Conservation (phyloP, 2,329 filamentous ascomycete species). For the Aspergillus transmontanensis region DNA sequence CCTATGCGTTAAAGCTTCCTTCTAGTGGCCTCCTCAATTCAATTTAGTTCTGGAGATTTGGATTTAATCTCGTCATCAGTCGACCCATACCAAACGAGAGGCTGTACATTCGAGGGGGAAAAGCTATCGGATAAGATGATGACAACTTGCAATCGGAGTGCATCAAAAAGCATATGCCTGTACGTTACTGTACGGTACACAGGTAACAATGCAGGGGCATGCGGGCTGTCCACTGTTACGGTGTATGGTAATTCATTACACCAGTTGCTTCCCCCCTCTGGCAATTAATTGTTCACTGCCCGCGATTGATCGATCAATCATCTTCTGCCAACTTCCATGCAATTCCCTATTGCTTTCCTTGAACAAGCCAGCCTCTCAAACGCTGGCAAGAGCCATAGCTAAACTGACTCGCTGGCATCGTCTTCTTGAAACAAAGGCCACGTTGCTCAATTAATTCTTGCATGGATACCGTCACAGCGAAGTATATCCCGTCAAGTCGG, state of each 20-base stretch:
- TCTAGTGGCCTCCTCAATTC: background rate
- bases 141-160: background rate
- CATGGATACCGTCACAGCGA: background rate
- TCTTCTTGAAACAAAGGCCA: background rate
- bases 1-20: background rate
- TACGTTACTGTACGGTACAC: background rate
- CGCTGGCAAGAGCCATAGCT: background rate
- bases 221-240: background rate
- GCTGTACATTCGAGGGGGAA: too few species aligned
- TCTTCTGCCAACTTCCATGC: conserved; percentile 1
- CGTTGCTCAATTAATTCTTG: background rate
- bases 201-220: background rate
- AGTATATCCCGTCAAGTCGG: background rate
- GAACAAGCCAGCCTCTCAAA: background rate
- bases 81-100: background rate
- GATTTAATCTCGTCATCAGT: background rate
- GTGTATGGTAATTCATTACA: conserved; percentile 3
- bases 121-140: background rate
- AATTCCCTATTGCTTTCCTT: background rate
- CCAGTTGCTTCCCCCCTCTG: background rate
- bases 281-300: background rate
- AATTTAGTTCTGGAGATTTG: background rate
- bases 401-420: background rate
- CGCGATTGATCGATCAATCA: background rate
- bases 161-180: background rate